phyloP scores from a whole-genome alignment of 331 rosid genomes.

The Phaseolus coccineus region DNA sequence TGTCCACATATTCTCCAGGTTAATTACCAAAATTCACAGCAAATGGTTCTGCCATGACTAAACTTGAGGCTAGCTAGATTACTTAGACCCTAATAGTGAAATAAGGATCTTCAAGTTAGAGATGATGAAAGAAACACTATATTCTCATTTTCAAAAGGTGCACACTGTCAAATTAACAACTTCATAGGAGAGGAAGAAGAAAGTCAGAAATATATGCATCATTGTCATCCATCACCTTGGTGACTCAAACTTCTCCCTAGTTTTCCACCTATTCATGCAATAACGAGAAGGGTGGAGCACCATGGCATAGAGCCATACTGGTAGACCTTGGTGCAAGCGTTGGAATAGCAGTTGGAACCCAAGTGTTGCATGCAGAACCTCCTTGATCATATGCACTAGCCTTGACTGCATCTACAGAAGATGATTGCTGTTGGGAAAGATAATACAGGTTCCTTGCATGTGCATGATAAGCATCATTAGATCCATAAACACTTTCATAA shows the following conservation, averaged over 20 bases:
- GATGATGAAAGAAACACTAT: constrained; percentile 14
- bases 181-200: background rate
- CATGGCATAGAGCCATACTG: constrained; percentile 54
- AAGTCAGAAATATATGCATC: constrained; percentile 9
- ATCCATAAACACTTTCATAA: constrained; percentile 45
- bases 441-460: constrained; percentile 67
- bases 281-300: constrained; percentile 67
- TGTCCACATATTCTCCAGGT: constrained; percentile 30
- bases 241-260: constrained; percentile 8
- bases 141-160: constrained; percentile 22
- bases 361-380: constrained; percentile 51
- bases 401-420: constrained; percentile 43
- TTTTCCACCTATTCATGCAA: constrained; percentile 63
- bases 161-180: constrained; percentile 11
- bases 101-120: constrained; percentile 21
- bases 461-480: constrained; percentile 43
- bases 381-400: constrained; percentile 46
- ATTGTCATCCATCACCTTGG: background rate
- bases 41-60: constrained; percentile 29
- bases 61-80: constrained; percentile 31
- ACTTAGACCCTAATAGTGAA: constrained; percentile 17
- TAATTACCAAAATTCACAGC: constrained; percentile 39
- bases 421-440: constrained; percentile 62
- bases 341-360: constrained; percentile 85
- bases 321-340: constrained; percentile 57